Conservation (phyloP, 495 filamentous ascomycete species). For the Annulohypoxylon maeteangense region DNA sequence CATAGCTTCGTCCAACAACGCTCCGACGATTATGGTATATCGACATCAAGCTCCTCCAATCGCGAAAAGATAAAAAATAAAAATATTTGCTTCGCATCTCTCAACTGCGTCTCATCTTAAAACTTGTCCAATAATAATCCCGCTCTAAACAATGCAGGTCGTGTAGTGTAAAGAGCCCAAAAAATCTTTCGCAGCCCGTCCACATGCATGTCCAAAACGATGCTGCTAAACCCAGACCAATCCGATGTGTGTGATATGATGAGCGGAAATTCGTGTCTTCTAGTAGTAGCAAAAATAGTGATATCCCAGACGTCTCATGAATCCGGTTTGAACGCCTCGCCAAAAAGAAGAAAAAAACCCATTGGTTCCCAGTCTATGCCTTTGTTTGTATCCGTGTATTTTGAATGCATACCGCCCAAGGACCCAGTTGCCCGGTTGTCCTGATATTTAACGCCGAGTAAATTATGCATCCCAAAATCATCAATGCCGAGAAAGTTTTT, state of each 20-base stretch:
- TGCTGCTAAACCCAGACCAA: conserved; percentile 10
- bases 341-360: conserved; percentile 13
- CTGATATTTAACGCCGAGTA: conserved; percentile 35
- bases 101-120: background rate
- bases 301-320: background rate
- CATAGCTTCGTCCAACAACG: background rate
- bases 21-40: conserved; percentile 32
- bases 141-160: conserved; percentile 28
- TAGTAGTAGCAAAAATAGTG: conserved; percentile 15
- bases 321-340: conserved; percentile 40
- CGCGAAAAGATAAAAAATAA: conserved; percentile 6
- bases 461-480: conserved; percentile 35
- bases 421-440: conserved; percentile 39
- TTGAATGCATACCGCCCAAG: conserved; percentile 40
- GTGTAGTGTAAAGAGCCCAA: conserved; percentile 12
- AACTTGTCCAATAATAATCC: conserved; percentile 12
- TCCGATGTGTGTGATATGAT: conserved; percentile 8
- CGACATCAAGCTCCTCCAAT: conserved; percentile 11
- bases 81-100: background rate
- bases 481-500: conserved; percentile 19
- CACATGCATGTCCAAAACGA: background rate
- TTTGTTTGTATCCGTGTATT: conserved; percentile 34
- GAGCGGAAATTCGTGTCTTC: conserved; percentile 40
- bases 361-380: conserved; percentile 37
- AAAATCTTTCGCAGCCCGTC: conserved; percentile 1